Base-by-base conservation (phyloP, 306 rosid genomes). In the Gastrolobium villosum region DNA sequence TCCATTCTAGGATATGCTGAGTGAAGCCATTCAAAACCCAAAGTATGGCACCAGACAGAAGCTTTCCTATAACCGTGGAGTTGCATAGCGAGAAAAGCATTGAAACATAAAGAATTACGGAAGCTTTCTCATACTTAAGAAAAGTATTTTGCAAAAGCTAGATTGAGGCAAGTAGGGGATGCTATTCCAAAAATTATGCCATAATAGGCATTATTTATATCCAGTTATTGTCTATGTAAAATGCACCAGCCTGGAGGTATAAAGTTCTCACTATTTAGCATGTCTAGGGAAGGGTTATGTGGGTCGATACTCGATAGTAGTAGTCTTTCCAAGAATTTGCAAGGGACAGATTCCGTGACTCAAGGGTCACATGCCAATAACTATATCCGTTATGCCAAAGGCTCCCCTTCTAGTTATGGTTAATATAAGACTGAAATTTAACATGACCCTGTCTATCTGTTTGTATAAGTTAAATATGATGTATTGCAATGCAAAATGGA, bases 11-110 rank as follows among this genome's bases (percentile, higher is more conserved):
- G 32, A 73, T 62, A 64, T 34, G 49, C 52, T 54, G 10, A 31
- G 41, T n/a, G 61, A 20, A 71, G 54, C 55, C 46, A 64, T 32
- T 56, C 63, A 60, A 49, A 39, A 44, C 78, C 73, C 62, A 8
- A 60, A 81, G 63, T 40, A 57, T 60, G 40, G 81, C 72, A 70
- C 59, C 56, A 61, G 50, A 52, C 46, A 65, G 62, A 75, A 73
- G 31, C 5, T 37, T 60, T 81, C 59, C 3, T 4, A 76, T n/a
- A 76, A 43, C 43, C 32, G 62, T 15, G 48, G 35, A 49, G 50
- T n/a, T 75, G 13, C 72, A 10, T 34, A 4, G 39, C 11, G 44
- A 76, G 32, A 45, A 50, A 13, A 39, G 28, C 30, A 41, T n/a
- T 6, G 55, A 39, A 76, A 28, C 5, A 7, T 35, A 53, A 13